Evolutionary conservation across 345 rosid species (phyloP), one percentile per base, ranked within the genome.

Genomic region (Ceriops decandra): DNA sequence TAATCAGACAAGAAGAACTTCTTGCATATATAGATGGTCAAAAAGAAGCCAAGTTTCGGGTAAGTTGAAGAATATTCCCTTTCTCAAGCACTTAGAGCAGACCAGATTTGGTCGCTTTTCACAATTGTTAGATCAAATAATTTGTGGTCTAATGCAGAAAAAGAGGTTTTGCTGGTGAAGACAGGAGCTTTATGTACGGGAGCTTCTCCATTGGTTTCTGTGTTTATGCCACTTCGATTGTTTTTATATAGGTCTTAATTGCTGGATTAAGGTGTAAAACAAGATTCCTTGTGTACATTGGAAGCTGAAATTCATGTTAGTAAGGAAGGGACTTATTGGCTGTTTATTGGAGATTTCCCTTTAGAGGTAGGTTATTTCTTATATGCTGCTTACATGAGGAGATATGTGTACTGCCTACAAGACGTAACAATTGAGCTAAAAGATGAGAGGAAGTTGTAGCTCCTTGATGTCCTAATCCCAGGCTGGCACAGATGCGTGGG

Each of bases 1-100:
- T 78, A 42, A 78, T 78, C 68, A 73, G 74, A 52, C 81, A 73
- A 65, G 81, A 78, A 51, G 81, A 78, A 54, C 72, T 73, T 26
- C 77, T 66, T 56, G 81, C 81, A 5, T 73, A 73, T 21, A 59
- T 78, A 24, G 81, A 78, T 59, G 42, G 75, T 13, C 69, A 61
- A 51, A 57, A 70, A 54, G 66, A 69, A 57, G 75, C 72, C 60
- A 69, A 47, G 35, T 33, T 47, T 56, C 68, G 61, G 66, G 81
- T 73, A 62, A 73, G 67, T 16, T 53, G 30, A 62, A 61, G 31
- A 60, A 49, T 49, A 4, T 59, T 11, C 32, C 19, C 53, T 28
- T 33, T 6, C 9, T 1, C 24, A 5, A 0, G 2, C 7, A 27
- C 31, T 24, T 52, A 21, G 22, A 24, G 9, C 22, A 11, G 57